A percentile compares a stretch with the other conserved stretches of the same genome.
Conservation (phyloP, 768 basidiomycete species). For the Phanerochaete carnosa region DNA sequence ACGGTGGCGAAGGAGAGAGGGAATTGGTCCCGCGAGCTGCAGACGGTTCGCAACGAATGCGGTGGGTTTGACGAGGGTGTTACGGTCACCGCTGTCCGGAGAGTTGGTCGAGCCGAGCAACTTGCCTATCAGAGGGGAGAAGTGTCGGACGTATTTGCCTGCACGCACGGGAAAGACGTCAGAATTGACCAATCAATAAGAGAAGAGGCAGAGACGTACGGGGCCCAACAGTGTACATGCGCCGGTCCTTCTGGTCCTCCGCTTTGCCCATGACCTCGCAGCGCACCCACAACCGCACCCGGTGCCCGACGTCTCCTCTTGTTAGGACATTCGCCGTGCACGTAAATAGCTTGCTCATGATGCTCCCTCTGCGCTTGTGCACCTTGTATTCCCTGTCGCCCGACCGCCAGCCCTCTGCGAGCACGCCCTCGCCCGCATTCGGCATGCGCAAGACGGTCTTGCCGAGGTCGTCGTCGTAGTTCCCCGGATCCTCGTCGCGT, state of each 20-base stretch:
- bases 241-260: conserved; percentile 24
- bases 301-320: conserved; percentile 24
- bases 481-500: conserved; percentile 25
- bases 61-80: conserved; percentile 19
- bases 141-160: conserved; percentile 35
- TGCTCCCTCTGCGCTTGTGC: conserved; percentile 29
- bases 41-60: conserved; percentile 44
- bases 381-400: conserved; percentile 30
- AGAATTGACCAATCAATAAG: background rate
- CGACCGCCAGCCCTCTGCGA: conserved; percentile 24
- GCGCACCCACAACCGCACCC: conserved; percentile 24
- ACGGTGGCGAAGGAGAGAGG: conserved; percentile 32
- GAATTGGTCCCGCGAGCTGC: conserved; percentile 42
- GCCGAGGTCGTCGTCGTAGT: conserved; percentile 24
- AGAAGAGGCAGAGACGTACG: conserved; percentile 22
- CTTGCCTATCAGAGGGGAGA: conserved; percentile 40
- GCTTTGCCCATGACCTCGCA: conserved; percentile 31
- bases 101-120: conserved; percentile 24
- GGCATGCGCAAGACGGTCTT: conserved; percentile 20
- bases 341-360: conserved; percentile 24
- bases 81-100: conserved; percentile 13
- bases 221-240: conserved; percentile 38
- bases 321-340: conserved; percentile 25
- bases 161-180: background rate
- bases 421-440: conserved; percentile 11